Evolutionary conservation across 148 eudicot species (phyloP), one percentile per base, ranked within the genome.

Genomic region (Vaccinium macrocarpon): DNA sequence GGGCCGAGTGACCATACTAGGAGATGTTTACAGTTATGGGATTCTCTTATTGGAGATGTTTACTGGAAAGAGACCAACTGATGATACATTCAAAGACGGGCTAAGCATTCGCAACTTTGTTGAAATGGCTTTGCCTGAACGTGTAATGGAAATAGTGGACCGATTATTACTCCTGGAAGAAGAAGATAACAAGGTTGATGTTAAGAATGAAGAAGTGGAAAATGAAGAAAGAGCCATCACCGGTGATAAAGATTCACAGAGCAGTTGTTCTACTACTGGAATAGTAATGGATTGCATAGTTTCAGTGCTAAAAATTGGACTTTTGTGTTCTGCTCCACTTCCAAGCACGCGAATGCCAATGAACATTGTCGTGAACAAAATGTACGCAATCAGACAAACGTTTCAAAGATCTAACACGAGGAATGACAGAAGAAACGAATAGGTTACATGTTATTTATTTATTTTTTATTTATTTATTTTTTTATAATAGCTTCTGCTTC

Each of bases 11-110:
- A 78, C 82, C 1, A 79, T 71, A 32, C 81, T 23, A 4, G 81
- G 85, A 16, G 85, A 84, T 75, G 85, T 77, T 49, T 84, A 84
- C 59, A 84, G 85, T 81, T 84, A 75, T 5, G 85, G 85, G 12
- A 49, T 84, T 38, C 74, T 84, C 21, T 21, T 84, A 62, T 49
- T 84, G n/a, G 86, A 84, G 78, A 84, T 78, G 78, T 71, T 71
- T 29, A 71, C 48, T 0, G 46, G 75, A 14, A 29, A 29, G 75
- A 71, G 75, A 71, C 48, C 86, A 66, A 84, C 86, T 8, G 78
- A 84, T 79, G 82, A 79, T 23, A 61, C 19, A 8, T 79, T 84
- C 62, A 84, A 72, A 51, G 74, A 84, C n/a, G 70, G 82, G 19
- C 51, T 66, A 57, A 78, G 42, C 53, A 79, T 84, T 56, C 86